A percentile compares a stretch with the other conserved stretches of the same genome.
These are phyloP conservation scores for Acmispon strigosus DNA, from an alignment of 306 rosid genomes.

Conservation along the genomic window DNA sequence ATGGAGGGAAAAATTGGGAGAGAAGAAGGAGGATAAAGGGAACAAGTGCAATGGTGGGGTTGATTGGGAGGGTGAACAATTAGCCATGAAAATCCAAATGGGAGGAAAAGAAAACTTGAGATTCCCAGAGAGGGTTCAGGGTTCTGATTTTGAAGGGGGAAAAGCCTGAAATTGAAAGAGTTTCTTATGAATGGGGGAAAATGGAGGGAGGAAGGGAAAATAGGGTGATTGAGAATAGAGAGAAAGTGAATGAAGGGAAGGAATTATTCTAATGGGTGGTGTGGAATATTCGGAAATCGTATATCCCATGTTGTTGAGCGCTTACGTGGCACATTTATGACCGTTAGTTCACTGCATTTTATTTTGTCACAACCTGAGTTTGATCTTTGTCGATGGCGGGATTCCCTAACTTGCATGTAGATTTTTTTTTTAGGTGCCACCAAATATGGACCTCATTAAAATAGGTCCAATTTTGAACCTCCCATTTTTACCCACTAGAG, in stretches of 20 bases:
- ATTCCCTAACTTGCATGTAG: too few species aligned
- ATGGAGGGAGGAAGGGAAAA: background rate
- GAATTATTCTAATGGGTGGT: constrained; percentile 29
- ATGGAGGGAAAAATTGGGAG: constrained; percentile 19
- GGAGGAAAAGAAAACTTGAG: background rate
- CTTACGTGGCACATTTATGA: constrained; percentile 25
- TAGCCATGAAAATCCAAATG: constrained; percentile 54
- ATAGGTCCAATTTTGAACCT: too few species aligned
- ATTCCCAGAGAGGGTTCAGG: background rate
- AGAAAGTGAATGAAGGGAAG: background rate
- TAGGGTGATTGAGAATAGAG: background rate
- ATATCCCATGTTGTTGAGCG: background rate
- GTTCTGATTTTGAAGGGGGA: background rate
- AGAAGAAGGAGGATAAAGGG: background rate
- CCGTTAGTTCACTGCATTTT: background rate
- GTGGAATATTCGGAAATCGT: constrained; percentile 41
- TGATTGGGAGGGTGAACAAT: constrained; percentile 23
- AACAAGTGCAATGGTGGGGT: background rate
- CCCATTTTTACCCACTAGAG: too few species aligned
- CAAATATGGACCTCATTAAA: too few species aligned
- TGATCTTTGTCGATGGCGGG: background rate
- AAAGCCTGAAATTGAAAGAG: background rate
- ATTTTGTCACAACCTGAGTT: too few species aligned
- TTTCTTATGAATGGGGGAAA: background rate
- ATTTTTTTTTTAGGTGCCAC: too few species aligned